Conservation (phyloP, 371 early-diverging fungal genomes). For the Mucor ambiguus region DNA sequence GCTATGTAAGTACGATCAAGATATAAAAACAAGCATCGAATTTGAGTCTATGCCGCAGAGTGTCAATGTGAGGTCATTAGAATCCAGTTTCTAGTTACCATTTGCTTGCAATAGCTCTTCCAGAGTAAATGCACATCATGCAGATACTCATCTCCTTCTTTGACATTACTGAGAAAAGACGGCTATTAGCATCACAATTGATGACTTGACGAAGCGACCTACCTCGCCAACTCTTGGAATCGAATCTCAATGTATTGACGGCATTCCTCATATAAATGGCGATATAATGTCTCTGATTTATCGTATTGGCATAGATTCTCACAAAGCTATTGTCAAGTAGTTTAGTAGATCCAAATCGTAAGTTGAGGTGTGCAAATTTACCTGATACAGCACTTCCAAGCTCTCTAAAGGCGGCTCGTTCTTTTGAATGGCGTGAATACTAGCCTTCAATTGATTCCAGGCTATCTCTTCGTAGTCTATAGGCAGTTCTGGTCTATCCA, state of each 20-base stretch:
- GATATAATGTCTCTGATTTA: conserved; percentile 65
- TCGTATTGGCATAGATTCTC: conserved; percentile 88
- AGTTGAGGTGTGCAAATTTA: conserved; percentile 15
- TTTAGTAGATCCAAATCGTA: not conserved
- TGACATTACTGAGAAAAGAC: not conserved
- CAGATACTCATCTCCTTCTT: conserved; percentile 51
- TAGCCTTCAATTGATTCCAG: conserved; percentile 66
- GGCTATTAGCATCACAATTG: not conserved
- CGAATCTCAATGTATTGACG: conserved; percentile 49
- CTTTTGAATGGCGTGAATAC: conserved; percentile 78
- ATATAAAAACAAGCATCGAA: conserved; percentile 85
- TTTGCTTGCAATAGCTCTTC: conserved; percentile 71
- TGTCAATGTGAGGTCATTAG: not conserved
- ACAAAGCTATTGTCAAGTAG: conserved; percentile 54
- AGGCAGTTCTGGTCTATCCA: conserved; percentile 71
- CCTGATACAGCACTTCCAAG: conserved; percentile 85
- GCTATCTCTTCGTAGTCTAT: conserved; percentile 67
- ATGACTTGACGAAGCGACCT: no score
- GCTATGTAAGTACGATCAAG: conserved; percentile 90
- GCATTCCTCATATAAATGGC: conserved; percentile 60
- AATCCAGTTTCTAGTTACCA: conserved; percentile 41
- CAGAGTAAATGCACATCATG: conserved; percentile 60
- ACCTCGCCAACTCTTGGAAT: conserved; percentile 5
- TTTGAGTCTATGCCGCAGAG: conserved; percentile 56
- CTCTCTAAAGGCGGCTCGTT: conserved; percentile 64